These are phyloP conservation scores for Blechomonas ayalai DNA, from an alignment of 208 protist genomes.

Conservation along the genomic window DNA sequence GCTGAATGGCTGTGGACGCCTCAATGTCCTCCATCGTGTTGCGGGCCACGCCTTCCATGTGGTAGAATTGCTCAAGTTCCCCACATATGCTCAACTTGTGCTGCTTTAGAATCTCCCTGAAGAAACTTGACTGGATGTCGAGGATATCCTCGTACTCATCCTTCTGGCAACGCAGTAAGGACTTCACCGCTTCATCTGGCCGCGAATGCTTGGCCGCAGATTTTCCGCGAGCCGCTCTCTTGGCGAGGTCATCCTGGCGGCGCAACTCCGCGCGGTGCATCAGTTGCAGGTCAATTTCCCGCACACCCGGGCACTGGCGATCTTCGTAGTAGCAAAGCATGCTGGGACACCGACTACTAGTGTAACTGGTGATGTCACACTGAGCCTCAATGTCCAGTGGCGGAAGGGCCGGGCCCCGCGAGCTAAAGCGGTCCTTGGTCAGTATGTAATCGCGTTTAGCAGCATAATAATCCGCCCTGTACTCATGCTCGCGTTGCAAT, in stretches of 20 bases:
- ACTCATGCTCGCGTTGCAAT: conserved; percentile 1
- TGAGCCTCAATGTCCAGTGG: no score
- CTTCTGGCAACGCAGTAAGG: conserved; percentile 12
- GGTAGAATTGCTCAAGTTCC: conserved; percentile 11
- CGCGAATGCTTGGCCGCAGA: no score
- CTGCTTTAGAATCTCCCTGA: conserved; percentile 10
- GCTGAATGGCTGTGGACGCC: conserved; percentile 5
- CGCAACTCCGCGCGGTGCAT: conserved; percentile 10
- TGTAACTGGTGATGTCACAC: conserved; percentile 20
- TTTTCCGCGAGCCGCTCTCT: neutral
- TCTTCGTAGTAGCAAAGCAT: neutral
- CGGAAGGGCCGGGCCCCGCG: conserved; percentile 5
- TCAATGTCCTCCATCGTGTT: conserved; percentile 31
- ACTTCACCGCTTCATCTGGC: no score
- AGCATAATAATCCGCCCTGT: conserved; percentile 16
- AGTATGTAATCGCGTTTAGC: conserved; percentile 33
- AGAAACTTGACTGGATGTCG: conserved; percentile 16
- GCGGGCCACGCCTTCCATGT: conserved; percentile 29
- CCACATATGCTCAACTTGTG: conserved; percentile 18
- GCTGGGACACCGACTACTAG: conserved; percentile 6
- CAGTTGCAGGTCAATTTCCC: conserved; percentile 17
- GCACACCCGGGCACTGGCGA: neutral
- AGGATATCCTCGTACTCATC: conserved; percentile 24
- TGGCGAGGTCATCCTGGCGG: conserved; percentile 13
- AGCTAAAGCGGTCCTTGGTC: conserved; percentile 18